Base-by-base conservation (phyloP, 78 protist species). In the Pigoraptor vietnamica region DNA sequence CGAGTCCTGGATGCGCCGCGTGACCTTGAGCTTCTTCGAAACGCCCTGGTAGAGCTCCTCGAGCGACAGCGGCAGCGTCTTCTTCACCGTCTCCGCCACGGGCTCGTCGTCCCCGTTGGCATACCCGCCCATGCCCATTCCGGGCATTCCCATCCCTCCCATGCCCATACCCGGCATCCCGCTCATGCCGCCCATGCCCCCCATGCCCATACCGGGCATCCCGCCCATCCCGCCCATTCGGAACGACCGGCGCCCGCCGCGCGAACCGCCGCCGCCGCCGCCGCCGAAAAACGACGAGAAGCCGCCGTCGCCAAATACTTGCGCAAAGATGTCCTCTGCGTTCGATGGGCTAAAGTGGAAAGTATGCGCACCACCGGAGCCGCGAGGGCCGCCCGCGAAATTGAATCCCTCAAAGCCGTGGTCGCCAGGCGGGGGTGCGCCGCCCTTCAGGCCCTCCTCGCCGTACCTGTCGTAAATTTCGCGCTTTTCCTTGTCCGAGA, bases 11-110 rank as follows among this genome's bases (percentile, higher is more conserved):
- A 91, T 55, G 33, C 21, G 55, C 29, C 91, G 55, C 0, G 95
- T 93, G 87, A 96, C 48, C 89, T 93, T 88, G 81, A 96, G 25
- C 48, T 87, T 86, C 93, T 93, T 94, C 14, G 37, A 39, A 25
- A 35, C 0, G 89, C 97, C 97, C 10, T n/a, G 33, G 91, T 79
- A 56, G 36, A 95, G 86, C 34, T 95, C 95, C 56, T 95, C 95
- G 35, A 95, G 87, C 33, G 89, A 29, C 32, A 33, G 1, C 24
- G 89, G 67, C 81, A 95, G 90, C 21, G 39, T 24, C 24, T 40
- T 37, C 23, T 0, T 24, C 33, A 90, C 38, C 25, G 88, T 1
- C 40, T 1, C 56, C 36, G 83, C 35, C 39, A 40, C 1, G 9
- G 25, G 35, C 89, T 86, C 89, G 39, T 86, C 89, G 40, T 23